Conservation (phyloP, 1,284 basidiomycete genomes). For the Ceratobasidium sp. region DNA sequence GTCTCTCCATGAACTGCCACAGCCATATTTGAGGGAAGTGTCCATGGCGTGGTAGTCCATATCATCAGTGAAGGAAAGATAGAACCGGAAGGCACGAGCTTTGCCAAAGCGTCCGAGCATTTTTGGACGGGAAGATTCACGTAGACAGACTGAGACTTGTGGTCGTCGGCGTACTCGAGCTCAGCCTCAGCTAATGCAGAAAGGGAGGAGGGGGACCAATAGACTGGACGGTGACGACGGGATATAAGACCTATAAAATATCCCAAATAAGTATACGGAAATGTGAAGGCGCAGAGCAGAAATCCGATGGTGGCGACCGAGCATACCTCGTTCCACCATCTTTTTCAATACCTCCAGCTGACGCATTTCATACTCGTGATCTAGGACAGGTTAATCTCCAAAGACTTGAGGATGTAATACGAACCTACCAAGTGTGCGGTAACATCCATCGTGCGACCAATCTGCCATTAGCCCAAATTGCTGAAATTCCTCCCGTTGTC, state of each 20-base stretch:
- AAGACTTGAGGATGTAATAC: slow-evolving; percentile 17
- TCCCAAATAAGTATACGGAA: background rate
- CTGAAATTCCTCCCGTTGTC: slow-evolving; percentile 84
- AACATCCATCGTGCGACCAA: slow-evolving; percentile 83
- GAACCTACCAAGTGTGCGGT: slow-evolving; percentile 82
- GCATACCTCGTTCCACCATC: slow-evolving; percentile 85
- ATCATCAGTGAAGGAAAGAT: slow-evolving; percentile 70
- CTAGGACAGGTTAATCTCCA: slow-evolving; percentile 57
- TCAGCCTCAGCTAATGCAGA: slow-evolving; percentile 98
- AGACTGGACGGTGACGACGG: slow-evolving; percentile 88
- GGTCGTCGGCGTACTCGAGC: slow-evolving; percentile 89
- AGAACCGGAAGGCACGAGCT: slow-evolving; percentile 29
- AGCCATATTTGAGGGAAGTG: slow-evolving; percentile 94
- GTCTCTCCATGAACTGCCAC: slow-evolving; percentile 85
- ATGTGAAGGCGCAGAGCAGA: too few relatives aligned
- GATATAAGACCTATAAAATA: slow-evolving; percentile 77
- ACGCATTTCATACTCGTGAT: slow-evolving; percentile 87
- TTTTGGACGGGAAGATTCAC: slow-evolving; percentile 71
- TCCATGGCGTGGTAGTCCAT: slow-evolving; percentile 99
- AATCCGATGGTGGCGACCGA: background rate
- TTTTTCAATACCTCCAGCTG: slow-evolving; percentile 88
- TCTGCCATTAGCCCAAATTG: slow-evolving; percentile 93
- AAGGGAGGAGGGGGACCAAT: slow-evolving; percentile 94
- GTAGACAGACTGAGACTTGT: slow-evolving; percentile 89
- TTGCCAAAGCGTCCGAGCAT: slow-evolving; percentile 46